These are phyloP conservation scores for Candida ipomoeae DNA, from an alignment of 805 yeast genomes.

Conservation along the genomic window DNA sequence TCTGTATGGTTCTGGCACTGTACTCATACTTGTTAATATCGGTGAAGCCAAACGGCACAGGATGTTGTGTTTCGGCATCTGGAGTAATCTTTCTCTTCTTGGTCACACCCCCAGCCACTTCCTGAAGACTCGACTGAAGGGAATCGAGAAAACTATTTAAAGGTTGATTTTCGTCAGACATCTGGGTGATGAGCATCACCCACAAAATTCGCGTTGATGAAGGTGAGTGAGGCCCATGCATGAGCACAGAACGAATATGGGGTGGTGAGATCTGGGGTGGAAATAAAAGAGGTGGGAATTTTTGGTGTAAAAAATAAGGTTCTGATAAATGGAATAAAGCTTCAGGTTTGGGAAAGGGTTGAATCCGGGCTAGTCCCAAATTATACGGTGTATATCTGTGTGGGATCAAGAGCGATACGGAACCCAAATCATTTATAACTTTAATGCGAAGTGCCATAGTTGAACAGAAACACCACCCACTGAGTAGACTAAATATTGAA, in stretches of 20 bases:
- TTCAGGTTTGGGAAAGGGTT: not conserved
- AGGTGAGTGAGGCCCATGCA: not conserved
- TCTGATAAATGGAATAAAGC: not conserved
- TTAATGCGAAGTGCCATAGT: not conserved
- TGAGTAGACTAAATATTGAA: too few species aligned
- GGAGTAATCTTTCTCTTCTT: not conserved
- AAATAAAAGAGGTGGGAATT: too few species aligned
- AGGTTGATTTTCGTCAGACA: not conserved
- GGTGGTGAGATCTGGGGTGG: too few species aligned
- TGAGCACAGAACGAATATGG: not conserved
- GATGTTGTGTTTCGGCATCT: not conserved
- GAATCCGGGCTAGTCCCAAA: not conserved
- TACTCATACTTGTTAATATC: conserved; percentile 40
- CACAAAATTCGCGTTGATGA: not conserved
- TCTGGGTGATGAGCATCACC: not conserved
- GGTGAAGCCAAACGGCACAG: conserved; percentile 25
- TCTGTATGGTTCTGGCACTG: conserved; percentile 41
- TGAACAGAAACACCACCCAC: not conserved
- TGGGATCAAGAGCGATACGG: not conserved
- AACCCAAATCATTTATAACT: not conserved
- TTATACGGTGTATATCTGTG: not conserved
- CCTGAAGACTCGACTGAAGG: not conserved
- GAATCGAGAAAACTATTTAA: not conserved
- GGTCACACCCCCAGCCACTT: not conserved
- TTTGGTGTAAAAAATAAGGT: not conserved